Evolutionary conservation across 176 grass and related monocot species (phyloP), one percentile per base, ranked within the genome.

Genomic region (Phoenix dactylifera): DNA sequence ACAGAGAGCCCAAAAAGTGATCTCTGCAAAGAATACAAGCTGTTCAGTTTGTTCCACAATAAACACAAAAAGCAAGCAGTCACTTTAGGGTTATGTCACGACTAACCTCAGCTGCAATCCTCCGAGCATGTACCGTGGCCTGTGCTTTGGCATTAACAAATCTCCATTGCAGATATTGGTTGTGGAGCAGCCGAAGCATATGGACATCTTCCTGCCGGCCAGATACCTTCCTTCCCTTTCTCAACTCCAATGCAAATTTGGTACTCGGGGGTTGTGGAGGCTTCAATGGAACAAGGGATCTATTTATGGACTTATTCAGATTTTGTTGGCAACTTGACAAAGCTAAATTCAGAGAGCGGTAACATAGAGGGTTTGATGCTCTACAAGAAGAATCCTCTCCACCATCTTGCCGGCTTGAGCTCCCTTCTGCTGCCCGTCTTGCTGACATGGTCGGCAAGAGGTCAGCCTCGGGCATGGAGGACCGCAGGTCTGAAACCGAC

Each of bases 291-390:
- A 59, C 23, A 12, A 72, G 23, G 6, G 30, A 10, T 65, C 83
- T 87, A 50, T 44, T 68, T 1, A 28, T 7, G 5, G 58, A 60
- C 28, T 62, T 68, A n/a, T n/a, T 65, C 39, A 72, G 35, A 9
- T 53, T 72, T 12, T 56, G 59, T 19, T 70, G 84, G 53, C 72
- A 79, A 58, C 72, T 50, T 7, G 78, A 77, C 10, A 97, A 49
- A 1, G 81, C 85, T 0, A 87, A 85, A 66, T 85, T 91, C 48
- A 97, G 77, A 0, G 93, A 97, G 0, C 87, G 75, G 61, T 82
- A 69, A 72, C 87, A 86, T 0, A 97, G 58, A 4, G 87, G 81
- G 62, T 85, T 97, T 1, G 87, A 82, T 3, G 70, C 77, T 28
- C 81, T 74, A 55, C 26, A 72, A 10, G 70, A 54, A 54, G 70